phyloP scores from a whole-genome alignment of 345 rosid species.

The Theobroma cacao region DNA sequence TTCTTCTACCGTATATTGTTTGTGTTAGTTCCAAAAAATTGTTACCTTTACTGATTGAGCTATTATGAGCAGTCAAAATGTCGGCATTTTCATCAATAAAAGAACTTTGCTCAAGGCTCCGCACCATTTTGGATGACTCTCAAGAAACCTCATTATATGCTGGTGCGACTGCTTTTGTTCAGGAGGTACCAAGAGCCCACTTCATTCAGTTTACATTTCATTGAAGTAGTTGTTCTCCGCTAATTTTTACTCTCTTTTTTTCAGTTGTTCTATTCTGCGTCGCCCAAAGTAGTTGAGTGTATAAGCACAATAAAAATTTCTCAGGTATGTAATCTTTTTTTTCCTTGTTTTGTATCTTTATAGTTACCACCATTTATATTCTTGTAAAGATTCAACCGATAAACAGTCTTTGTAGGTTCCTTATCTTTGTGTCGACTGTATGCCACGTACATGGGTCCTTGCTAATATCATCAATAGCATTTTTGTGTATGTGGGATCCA shows the following conservation, averaged over 20 bases:
- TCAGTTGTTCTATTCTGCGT: constrained; percentile 58
- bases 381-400: background rate
- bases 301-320: constrained; percentile 79
- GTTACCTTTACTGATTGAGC: constrained; percentile 14
- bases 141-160: constrained; percentile 32
- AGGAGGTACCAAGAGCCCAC: constrained; percentile 53
- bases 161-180: constrained; percentile 35
- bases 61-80: constrained; percentile 63
- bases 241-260: constrained; percentile 17
- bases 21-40: background rate
- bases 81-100: constrained; percentile 61
- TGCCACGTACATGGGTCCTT: background rate
- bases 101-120: constrained; percentile 73
- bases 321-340: constrained; percentile 51
- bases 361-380: background rate
- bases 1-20: constrained; percentile 6
- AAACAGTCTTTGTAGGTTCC: background rate
- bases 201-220: constrained; percentile 1
- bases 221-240: background rate
- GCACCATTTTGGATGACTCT: constrained; percentile 32
- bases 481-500: too few species aligned
- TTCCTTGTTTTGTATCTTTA: background rate
- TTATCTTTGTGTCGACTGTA: background rate
- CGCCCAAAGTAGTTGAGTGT: constrained; percentile 65
- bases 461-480: background rate